Conservation (phyloP, 2,329 filamentous ascomycete species). For the Exophiala aquamarina region DNA sequence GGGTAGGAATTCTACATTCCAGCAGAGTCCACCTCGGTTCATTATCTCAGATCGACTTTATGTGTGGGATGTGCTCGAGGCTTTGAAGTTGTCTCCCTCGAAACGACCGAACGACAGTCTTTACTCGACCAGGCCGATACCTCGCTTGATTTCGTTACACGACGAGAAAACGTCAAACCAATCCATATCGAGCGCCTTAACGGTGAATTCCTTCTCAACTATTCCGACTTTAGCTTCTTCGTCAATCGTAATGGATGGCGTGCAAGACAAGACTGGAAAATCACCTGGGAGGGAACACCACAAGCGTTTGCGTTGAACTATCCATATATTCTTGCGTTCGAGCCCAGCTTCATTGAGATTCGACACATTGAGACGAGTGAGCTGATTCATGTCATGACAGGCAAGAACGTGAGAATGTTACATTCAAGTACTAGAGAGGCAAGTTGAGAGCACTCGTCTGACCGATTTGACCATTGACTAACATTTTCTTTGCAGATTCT, state of each 20-base stretch:
- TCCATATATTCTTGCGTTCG: slow-evolving; percentile 95
- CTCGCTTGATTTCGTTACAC: slow-evolving; percentile 92
- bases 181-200: slow-evolving; percentile 97
- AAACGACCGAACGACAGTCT: slow-evolving; percentile 97
- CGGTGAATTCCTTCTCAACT: slow-evolving; percentile 95
- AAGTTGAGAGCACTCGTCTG: slow-evolving; percentile 39
- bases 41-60: slow-evolving; percentile 94
- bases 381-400: slow-evolving; percentile 88
- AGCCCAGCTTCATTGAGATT: slow-evolving; percentile 96
- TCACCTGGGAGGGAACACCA: slow-evolving; percentile 94
- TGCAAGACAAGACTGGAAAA: slow-evolving; percentile 91
- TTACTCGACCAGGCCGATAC: slow-evolving; percentile 97
- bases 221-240: slow-evolving; percentile 98
- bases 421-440: slow-evolving; percentile 98
- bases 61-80: slow-evolving; percentile 94
- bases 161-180: slow-evolving; percentile 88
- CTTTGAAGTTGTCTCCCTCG: slow-evolving; percentile 94
- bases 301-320: slow-evolving; percentile 92
- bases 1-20: slow-evolving; percentile 91
- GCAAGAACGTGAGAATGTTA: slow-evolving; percentile 95
- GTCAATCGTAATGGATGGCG: slow-evolving; percentile 98
- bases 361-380: slow-evolving; percentile 91
- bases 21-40: slow-evolving; percentile 95
- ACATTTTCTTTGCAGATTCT: slow-evolving; percentile 71
- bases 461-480: neutral